These are phyloP conservation scores for Camellia lanceoleosa DNA, from an alignment of 148 eudicot species.

Conservation along the genomic window DNA sequence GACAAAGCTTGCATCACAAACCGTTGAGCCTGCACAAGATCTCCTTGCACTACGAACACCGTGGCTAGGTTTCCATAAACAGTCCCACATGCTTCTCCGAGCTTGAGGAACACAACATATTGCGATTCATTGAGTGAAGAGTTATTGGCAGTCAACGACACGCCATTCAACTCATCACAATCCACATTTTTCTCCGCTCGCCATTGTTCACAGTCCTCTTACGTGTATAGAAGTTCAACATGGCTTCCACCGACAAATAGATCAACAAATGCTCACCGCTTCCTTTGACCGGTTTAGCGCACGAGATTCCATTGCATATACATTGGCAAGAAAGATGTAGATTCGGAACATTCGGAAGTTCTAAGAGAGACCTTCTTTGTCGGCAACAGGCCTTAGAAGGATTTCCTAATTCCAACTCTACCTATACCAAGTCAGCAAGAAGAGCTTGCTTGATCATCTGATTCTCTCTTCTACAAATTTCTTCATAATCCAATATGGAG, in stretches of 20 bases:
- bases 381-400: constrained; percentile 54
- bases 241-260: constrained; percentile 50
- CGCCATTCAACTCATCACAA: constrained; percentile 49
- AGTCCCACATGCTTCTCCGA: constrained; percentile 74
- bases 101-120: constrained; percentile 42
- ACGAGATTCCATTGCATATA: constrained; percentile 90
- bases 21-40: constrained; percentile 59
- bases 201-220: constrained; percentile 72
- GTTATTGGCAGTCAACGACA: constrained; percentile 23
- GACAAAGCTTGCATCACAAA: constrained; percentile 50
- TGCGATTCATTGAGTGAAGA: constrained; percentile 36
- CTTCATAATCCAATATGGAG: constrained; percentile 53
- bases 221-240: constrained; percentile 59
- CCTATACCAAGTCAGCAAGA: constrained; percentile 73
- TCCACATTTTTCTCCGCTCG: constrained; percentile 51
- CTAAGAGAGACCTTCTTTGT: constrained; percentile 62
- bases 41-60: constrained; percentile 58
- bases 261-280: constrained; percentile 66
- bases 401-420: constrained; percentile 71
- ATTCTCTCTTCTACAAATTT: constrained; percentile 56
- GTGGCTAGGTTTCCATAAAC: constrained; percentile 66
- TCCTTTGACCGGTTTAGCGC: constrained; percentile 69
- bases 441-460: constrained; percentile 71
- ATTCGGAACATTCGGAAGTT: constrained; percentile 65
- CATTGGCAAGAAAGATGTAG: constrained; percentile 54